Conservation (phyloP, 2,329 filamentous ascomycete genomes). For the Apiospora rasikravindrae region DNA sequence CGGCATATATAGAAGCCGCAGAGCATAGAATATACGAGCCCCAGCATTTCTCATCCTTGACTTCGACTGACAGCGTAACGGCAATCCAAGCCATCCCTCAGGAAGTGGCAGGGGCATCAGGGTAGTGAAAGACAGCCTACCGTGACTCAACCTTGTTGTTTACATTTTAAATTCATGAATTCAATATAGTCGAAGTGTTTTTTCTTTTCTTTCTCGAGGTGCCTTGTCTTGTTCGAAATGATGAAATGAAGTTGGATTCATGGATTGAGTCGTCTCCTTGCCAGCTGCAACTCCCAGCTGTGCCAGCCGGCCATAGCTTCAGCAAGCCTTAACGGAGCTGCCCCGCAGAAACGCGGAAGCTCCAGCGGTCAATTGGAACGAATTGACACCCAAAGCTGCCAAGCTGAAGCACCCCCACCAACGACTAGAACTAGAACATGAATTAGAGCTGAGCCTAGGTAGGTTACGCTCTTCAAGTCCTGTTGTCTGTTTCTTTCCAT, state of each 20-base stretch:
- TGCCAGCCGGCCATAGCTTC: not conserved
- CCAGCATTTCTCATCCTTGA: no score
- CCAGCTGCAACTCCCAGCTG: not conserved
- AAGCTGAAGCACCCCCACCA: conserved; percentile 7
- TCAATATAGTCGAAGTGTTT: no score
- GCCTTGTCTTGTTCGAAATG: not conserved
- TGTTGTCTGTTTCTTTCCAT: not conserved
- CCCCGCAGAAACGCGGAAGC: not conserved
- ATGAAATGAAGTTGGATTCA: not conserved
- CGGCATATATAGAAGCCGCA: no score
- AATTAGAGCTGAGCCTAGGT: not conserved
- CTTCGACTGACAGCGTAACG: no score
- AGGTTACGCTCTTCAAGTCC: not conserved
- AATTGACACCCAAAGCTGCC: not conserved
- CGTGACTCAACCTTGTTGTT: no score
- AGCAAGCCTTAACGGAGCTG: not conserved
- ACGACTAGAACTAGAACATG: not conserved
- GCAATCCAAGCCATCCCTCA: no score
- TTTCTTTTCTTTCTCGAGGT: not conserved
- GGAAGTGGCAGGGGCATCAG: no score
- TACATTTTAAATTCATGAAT: no score
- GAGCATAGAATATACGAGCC: no score
- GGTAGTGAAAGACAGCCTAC: no score
- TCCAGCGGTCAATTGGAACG: conserved; percentile 5
- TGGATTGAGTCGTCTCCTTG: not conserved